phyloP scores from a whole-genome alignment of 169 alveolate species.

The Eimeria falciformis region DNA sequence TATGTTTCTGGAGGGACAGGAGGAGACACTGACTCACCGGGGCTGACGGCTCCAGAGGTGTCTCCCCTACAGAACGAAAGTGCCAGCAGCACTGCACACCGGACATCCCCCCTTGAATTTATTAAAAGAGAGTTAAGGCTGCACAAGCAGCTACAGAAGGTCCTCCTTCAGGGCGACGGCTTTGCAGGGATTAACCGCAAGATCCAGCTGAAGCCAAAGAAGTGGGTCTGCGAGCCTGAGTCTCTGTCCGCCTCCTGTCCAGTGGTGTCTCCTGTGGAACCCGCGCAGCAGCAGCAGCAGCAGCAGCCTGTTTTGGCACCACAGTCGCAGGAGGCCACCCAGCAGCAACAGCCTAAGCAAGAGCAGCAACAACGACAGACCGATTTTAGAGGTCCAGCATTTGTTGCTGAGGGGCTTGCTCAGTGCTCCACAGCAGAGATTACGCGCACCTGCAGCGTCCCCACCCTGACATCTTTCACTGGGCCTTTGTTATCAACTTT shows the following conservation, averaged over 20 bases:
- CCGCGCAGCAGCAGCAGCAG: slow-evolving; percentile 56
- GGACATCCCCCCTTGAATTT: not conserved
- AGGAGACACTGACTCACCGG: not conserved
- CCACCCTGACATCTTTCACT: not conserved
- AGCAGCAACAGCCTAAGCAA: slow-evolving; percentile 19
- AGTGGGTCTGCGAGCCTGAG: slow-evolving; percentile 8
- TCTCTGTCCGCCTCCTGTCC: not conserved
- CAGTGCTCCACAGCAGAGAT: not conserved
- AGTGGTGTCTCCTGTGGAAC: not conserved
- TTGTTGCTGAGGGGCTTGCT: not conserved
- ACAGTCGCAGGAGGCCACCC: not conserved
- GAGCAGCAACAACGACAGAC: slow-evolving; percentile 30
- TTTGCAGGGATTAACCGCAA: slow-evolving; percentile 97
- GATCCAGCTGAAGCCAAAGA: slow-evolving; percentile 92
- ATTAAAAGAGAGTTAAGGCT: slow-evolving; percentile 70
- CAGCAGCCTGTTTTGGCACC: not conserved
- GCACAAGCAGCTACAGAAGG: slow-evolving; percentile 88
- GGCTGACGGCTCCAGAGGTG: not conserved
- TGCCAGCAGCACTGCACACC: not conserved
- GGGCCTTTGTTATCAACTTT: not conserved
- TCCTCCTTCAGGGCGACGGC: slow-evolving; percentile 94
- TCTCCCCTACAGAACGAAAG: not conserved
- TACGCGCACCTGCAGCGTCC: slow-evolving; percentile 28
- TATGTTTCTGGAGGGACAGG: not conserved
- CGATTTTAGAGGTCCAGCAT: not conserved